Evolutionary conservation across 805 yeast genomes (phyloP), one percentile per base, ranked within the genome.

Genomic region (Lachancea fermentati): DNA sequence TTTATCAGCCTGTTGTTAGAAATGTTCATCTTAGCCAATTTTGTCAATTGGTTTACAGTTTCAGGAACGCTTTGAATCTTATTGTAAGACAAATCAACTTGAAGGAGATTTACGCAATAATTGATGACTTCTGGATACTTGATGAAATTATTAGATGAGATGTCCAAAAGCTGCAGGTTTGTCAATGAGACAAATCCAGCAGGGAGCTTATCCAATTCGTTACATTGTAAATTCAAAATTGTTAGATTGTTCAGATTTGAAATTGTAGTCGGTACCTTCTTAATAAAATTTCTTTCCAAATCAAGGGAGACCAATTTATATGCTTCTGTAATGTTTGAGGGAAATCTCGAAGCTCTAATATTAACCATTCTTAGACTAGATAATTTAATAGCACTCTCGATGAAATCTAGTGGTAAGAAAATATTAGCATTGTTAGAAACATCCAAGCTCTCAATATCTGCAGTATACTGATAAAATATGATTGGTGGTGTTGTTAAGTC

Each of bases 351-450:
- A 17, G 85, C 77, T 41, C 93, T 81, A 50, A 84, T 83, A 46
- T 79, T 72, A 1, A 85, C 78, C 67, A 80, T 85, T 41, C 78
- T 72, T 46, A 88, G 69, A 39, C 76, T 74, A 19, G 75, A 71
- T 52, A 88, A 68, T 53, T 85, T 85, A 30, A 78, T 73, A 49
- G 95, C 85, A 17, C 82, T 63, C 57, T 87, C 95, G 52, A 89
- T 79, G 57, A 89, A 89, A 55, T 88, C 96, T 41, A 78, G 65
- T 0, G 97, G 95, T 25, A 89, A 67, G 44, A 79, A 77, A 39
- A 91, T 81, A 13, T 94, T 83, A 3, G 96, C 95, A 57, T 89
- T 89, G 47, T 82, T 78, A 2, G 94, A 83, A 6, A 87, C 86
- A 60, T 89, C 91, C 45, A 89, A 68, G 45, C 80, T 72, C 50